Conservation (phyloP, 805 yeast species). For the Wickerhamiella allomyrinae region DNA sequence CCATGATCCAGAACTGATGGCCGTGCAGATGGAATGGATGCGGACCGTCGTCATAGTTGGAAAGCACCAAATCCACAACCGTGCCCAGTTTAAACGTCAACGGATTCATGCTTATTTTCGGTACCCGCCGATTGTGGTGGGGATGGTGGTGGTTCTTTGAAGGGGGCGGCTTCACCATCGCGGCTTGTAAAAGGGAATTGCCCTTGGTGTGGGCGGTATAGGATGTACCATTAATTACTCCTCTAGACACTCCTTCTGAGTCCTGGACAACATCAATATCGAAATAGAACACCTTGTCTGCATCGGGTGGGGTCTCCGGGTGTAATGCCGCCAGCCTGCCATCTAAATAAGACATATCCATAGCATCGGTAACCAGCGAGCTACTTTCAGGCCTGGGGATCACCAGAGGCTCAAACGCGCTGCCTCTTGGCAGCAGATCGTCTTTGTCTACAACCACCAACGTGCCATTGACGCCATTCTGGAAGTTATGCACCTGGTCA, state of each 20-base stretch:
- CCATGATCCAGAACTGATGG: conserved; percentile 64
- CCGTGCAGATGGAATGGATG: conserved; percentile 97
- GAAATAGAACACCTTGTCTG: not conserved
- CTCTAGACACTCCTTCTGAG: not conserved
- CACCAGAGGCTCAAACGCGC: not conserved
- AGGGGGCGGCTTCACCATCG: not conserved
- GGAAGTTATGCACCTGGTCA: not conserved
- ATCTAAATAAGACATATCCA: too few relatives aligned
- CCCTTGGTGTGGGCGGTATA: not conserved
- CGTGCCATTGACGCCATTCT: not conserved
- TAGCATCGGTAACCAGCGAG: too few relatives aligned
- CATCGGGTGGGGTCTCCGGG: too few relatives aligned
- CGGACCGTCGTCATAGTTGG: conserved; percentile 70
- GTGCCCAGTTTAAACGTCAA: not conserved
- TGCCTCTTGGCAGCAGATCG: not conserved
- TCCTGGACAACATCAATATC: not conserved
- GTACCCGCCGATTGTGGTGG: not conserved
- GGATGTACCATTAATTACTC: not conserved
- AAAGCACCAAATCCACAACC: conserved; percentile 59
- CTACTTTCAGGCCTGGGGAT: not conserved
- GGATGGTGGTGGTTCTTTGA: not conserved
- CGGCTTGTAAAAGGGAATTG: not conserved
- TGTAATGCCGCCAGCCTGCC: too few relatives aligned
- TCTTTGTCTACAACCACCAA: not conserved
- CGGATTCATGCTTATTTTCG: not conserved